Evolutionary conservation across 2,329 filamentous ascomycete species (phyloP).

Genomic region (Esteya vermicola): DNA sequence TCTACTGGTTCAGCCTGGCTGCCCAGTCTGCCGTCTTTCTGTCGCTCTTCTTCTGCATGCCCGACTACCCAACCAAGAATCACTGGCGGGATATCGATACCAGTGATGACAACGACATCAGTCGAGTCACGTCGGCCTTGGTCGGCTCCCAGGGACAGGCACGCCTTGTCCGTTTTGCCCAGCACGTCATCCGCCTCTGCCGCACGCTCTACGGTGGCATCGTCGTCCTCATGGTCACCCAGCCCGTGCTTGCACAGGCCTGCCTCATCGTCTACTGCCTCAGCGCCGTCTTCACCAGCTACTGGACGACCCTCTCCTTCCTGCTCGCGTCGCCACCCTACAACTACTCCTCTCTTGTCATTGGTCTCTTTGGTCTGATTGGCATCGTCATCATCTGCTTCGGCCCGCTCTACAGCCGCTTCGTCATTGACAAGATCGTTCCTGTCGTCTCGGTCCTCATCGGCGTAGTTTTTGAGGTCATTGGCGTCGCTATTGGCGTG

Average conservation of each 20-base stretch:
- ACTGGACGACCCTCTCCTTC: conserved; percentile 60
- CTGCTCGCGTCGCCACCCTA: conserved; percentile 59
- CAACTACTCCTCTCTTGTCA: conserved; percentile 48
- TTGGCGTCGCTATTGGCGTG: conserved; percentile 52
- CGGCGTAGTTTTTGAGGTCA: conserved; percentile 42
- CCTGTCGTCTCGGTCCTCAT: conserved; percentile 54
- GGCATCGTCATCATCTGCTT: conserved; percentile 55
- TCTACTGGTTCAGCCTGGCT: conserved; percentile 66
- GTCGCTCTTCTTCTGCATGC: conserved; percentile 60
- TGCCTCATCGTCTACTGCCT: conserved; percentile 52
- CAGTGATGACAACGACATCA: background rate
- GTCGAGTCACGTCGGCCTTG: too few species aligned
- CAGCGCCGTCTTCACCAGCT: conserved; percentile 34
- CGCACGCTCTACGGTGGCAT: conserved; percentile 56
- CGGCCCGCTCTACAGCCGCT: conserved; percentile 54
- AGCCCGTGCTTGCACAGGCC: conserved; percentile 57
- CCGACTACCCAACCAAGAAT: conserved; percentile 67
- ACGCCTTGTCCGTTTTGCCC: background rate
- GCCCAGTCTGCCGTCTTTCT: conserved; percentile 53
- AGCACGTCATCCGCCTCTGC: conserved; percentile 40
- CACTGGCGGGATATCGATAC: conserved; percentile 25
- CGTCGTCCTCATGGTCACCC: conserved; percentile 42
- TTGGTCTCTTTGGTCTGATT: conserved; percentile 68
- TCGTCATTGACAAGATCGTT: conserved; percentile 55
- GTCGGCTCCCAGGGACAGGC: too few species aligned